Evolutionary conservation across 306 rosid genomes (phyloP).

Genomic region (Corylus avellana): DNA sequence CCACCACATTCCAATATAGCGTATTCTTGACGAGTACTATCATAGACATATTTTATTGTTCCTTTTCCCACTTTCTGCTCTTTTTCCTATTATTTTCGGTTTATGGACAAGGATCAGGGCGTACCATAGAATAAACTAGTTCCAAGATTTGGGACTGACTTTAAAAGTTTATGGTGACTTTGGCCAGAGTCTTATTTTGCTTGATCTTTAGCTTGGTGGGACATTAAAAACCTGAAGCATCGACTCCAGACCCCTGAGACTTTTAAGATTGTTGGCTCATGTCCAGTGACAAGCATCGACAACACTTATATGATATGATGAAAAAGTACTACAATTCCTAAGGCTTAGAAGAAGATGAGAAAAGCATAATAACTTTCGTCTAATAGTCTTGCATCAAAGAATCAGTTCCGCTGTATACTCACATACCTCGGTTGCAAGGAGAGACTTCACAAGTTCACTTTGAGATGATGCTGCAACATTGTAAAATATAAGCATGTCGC

Average conservation of each 20-base stretch:
- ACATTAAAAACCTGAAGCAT: not conserved
- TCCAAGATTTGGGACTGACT: not conserved
- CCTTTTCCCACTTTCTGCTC: not conserved
- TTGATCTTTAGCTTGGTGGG: no score
- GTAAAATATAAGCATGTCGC: constrained; percentile 30
- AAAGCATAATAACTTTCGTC: not conserved
- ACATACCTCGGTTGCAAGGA: constrained; percentile 92
- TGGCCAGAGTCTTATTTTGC: no score
- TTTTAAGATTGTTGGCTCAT: not conserved
- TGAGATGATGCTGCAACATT: constrained; percentile 71
- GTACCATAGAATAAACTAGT: not conserved
- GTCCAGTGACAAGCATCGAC: not conserved
- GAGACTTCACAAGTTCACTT: constrained; percentile 74
- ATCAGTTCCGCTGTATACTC: constrained; percentile 19
- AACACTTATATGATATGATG: not conserved
- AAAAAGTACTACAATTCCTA: not conserved
- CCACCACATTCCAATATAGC: not conserved
- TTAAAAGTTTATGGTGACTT: not conserved
- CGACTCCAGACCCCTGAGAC: no score
- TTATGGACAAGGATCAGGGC: not conserved
- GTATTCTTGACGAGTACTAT: not conserved
- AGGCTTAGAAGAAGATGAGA: not conserved
- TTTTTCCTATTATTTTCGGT: not conserved
- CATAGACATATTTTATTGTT: not conserved
- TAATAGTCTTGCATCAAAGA: constrained; percentile 4